Percentiles rank a stretch among this genome's conserved stretches.
These are phyloP conservation scores for Lactarius sanguifluus DNA, from an alignment of 768 basidiomycete genomes.

Conservation along the genomic window DNA sequence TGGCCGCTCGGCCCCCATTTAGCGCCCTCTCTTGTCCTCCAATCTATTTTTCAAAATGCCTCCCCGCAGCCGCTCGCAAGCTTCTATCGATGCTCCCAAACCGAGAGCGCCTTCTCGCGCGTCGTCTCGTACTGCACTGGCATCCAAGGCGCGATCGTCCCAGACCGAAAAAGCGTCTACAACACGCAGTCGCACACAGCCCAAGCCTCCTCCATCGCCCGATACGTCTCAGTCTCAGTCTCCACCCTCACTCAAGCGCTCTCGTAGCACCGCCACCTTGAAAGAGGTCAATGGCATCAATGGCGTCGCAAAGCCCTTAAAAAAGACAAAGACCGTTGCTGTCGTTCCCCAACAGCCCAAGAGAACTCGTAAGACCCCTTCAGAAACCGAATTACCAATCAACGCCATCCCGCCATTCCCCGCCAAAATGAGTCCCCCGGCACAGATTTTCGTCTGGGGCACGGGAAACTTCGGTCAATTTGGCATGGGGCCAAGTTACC, in stretches of 20 bases:
- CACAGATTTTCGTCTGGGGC: conserved; percentile 84
- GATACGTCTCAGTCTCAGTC: conserved; percentile 23
- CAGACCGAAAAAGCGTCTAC: conserved; percentile 9
- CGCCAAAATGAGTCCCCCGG: conserved; percentile 57
- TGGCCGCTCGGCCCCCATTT: neutral
- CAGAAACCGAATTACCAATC: conserved; percentile 33
- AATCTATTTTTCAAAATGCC: conserved; percentile 17
- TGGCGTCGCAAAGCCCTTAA: conserved; percentile 11
- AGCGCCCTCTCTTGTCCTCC: neutral
- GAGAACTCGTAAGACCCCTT: conserved; percentile 13
- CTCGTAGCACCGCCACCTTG: conserved; percentile 20
- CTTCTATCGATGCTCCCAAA: conserved; percentile 17
- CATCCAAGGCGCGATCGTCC: conserved; percentile 1
- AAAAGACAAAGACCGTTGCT: conserved; percentile 12
- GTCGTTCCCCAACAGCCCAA: conserved; percentile 3
- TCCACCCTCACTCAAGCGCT: conserved; percentile 24
- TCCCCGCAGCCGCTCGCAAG: conserved; percentile 25
- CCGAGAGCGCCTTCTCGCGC: conserved; percentile 23
- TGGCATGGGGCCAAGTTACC: conserved; percentile 76
- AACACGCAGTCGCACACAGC: conserved; percentile 7
- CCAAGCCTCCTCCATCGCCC: conserved; percentile 19
- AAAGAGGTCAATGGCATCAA: conserved; percentile 24
- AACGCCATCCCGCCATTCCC: conserved; percentile 65
- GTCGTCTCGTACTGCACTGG: conserved; percentile 20
- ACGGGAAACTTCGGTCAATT: conserved; percentile 95